These are phyloP conservation scores for Plenodomus tracheiphilus DNA, from an alignment of 2,329 filamentous ascomycete genomes.

Conservation along the genomic window DNA sequence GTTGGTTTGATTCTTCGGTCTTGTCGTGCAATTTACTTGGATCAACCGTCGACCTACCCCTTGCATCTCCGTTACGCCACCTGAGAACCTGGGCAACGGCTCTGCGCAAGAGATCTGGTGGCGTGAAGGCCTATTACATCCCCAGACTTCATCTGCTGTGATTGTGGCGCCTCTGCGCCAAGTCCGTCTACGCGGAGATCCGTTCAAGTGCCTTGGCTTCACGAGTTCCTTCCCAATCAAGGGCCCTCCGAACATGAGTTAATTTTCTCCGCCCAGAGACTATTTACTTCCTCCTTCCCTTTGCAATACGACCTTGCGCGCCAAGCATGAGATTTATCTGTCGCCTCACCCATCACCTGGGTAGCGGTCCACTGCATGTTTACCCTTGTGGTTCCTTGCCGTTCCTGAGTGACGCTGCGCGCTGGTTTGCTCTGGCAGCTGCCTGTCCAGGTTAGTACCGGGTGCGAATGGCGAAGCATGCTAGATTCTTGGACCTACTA, in stretches of 20 bases:
- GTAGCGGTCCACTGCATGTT: conserved; percentile 10
- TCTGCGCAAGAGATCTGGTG: background rate
- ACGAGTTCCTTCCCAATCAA: conserved; percentile 33
- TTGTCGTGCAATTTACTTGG: background rate
- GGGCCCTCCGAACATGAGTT: conserved; percentile 12
- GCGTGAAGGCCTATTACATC: conserved; percentile 1
- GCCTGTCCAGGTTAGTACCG: conserved; percentile 24
- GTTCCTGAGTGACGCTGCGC: conserved; percentile 21
- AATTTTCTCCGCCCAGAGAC: conserved; percentile 16
- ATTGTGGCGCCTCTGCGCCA: conserved; percentile 21
- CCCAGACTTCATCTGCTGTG: conserved; percentile 4
- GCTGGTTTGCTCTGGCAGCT: conserved; percentile 15
- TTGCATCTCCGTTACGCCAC: background rate
- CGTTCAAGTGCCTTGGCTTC: conserved; percentile 16
- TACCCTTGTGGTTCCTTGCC: conserved; percentile 5
- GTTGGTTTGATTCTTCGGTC: background rate
- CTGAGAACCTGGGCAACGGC: conserved; percentile 1
- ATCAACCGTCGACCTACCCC: background rate
- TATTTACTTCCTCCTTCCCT: conserved; percentile 25
- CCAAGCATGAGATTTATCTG: conserved; percentile 19
- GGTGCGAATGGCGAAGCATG: conserved; percentile 4
- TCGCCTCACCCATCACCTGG: conserved; percentile 16
- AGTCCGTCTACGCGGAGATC: conserved; percentile 21
- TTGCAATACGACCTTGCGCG: conserved; percentile 23
- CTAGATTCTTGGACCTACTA: conserved; percentile 3